Conservation (phyloP, 2,329 filamentous ascomycete species). For the Penicillium sp. region DNA sequence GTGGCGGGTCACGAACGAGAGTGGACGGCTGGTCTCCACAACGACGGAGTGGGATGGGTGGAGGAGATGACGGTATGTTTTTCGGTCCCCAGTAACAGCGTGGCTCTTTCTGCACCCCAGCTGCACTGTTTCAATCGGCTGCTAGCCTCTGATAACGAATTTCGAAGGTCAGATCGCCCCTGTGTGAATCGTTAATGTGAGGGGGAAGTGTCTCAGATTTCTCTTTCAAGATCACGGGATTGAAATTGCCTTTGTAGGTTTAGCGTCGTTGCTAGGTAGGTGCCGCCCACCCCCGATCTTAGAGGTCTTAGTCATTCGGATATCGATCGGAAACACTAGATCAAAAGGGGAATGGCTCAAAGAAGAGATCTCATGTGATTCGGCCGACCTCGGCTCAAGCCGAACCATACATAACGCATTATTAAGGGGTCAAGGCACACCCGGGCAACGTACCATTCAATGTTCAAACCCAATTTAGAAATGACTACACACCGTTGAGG, state of each 20-base stretch:
- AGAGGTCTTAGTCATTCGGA: neutral
- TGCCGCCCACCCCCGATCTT: no score
- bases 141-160: neutral
- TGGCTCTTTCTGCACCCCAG: conserved; percentile 2
- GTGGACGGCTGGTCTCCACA: conserved; percentile 32
- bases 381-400: conserved; percentile 9
- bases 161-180: neutral
- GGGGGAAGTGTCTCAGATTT: conserved; percentile 16
- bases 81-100: conserved; percentile 1
- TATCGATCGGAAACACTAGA: conserved; percentile 10
- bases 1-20: conserved; percentile 24
- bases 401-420: conserved; percentile 10
- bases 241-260: conserved; percentile 21
- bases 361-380: conserved; percentile 6
- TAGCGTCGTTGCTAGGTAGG: conserved; percentile 15
- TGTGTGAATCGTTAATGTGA: conserved; percentile 14
- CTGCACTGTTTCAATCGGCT: neutral
- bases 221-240: conserved; percentile 26
- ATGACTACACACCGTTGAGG: neutral
- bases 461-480: neutral
- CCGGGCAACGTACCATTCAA: neutral
- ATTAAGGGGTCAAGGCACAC: neutral
- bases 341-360: conserved; percentile 5
- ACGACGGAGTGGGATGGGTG: conserved; percentile 28
- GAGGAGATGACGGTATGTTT: conserved; percentile 19